Base-by-base conservation (phyloP, 176 grass and related monocot species). In the Oryza officinalis region DNA sequence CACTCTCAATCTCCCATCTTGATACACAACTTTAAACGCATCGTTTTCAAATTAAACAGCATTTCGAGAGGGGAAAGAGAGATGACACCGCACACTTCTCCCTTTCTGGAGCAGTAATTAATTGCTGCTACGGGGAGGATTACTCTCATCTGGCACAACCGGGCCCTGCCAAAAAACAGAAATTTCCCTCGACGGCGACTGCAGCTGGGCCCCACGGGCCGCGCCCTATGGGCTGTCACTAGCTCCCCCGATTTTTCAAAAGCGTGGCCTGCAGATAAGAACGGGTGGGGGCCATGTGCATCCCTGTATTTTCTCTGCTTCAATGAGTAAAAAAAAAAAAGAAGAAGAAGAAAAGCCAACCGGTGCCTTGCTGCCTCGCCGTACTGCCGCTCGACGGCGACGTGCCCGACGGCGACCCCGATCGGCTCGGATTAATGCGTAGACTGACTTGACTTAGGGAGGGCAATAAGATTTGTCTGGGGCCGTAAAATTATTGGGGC, bases 261-360 rank as follows among this genome's bases (percentile, higher is more conserved):
- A 38, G 65, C 69, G 20, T 83, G 75, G 75, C 31, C 32, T 68
- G 35, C 28, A 64, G 81, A 84, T 84, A 75, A 80, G 46, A 43
- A 73, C 60, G 25, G 40, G 10, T 7, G 9, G 43, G 43, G 8
- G 25, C 2, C 45, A 71, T 77, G 73, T 31, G 79, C 65, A 46
- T 15, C 74, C 23, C 20, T 38, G 32, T 50, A 25, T 75, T 44
- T 44, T 45, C 72, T 8, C 17, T 67, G 22, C 72, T 25, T 43
- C 75, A 20, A 32, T 22, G 69, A 88, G 80, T 65, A 37, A 71
- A 77, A 12, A 69, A 61, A 25, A 20, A 37, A 38, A 38, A 8
- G 5, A 35, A 35, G 0, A 35, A 38, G 37, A 38, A 38, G 37
- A 38, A 38, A 61, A 61, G 3, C n/a, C 22, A 61, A n/a, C 54